A percentile compares a stretch with the other conserved stretches of the same genome.
phyloP scores from a whole-genome alignment of 768 basidiomycete species.

The Pulveroboletus ravenelii region DNA sequence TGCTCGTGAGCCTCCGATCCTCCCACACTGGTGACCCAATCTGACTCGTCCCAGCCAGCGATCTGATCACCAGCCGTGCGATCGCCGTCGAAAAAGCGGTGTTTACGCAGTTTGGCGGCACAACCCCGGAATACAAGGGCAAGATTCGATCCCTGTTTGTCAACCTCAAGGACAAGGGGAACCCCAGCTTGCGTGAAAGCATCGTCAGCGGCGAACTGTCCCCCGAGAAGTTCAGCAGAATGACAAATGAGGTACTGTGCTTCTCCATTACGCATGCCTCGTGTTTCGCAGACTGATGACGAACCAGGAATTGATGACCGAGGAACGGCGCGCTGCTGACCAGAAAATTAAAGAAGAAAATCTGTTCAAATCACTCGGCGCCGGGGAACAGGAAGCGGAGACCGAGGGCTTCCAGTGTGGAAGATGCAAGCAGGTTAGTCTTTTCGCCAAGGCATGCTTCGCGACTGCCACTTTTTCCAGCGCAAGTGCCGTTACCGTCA shows the following conservation, averaged over 20 bases:
- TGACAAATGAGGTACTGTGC: slow-evolving; percentile 67
- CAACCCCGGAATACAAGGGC: slow-evolving; percentile 53
- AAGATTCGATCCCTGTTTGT: slow-evolving; percentile 88
- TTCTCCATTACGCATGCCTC: neutral
- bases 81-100: slow-evolving; percentile 70
- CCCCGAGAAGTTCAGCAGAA: slow-evolving; percentile 64
- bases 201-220: slow-evolving; percentile 79
- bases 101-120: slow-evolving; percentile 38
- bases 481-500: slow-evolving; percentile 90
- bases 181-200: slow-evolving; percentile 78
- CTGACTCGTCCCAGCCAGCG: slow-evolving; percentile 46
- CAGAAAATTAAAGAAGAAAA: slow-evolving; percentile 80
- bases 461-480: slow-evolving; percentile 31
- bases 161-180: slow-evolving; percentile 94
- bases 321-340: slow-evolving; percentile 82
- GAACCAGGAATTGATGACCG: slow-evolving; percentile 89
- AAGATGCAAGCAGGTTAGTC: slow-evolving; percentile 79
- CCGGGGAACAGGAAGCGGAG: slow-evolving; percentile 86
- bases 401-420: slow-evolving; percentile 98
- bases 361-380: slow-evolving; percentile 85
- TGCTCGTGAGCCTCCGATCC: slow-evolving; percentile 61
- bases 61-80: slow-evolving; percentile 63
- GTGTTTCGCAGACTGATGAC: neutral
- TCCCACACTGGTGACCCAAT: neutral
- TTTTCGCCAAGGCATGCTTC: neutral